Conservation (phyloP, 2,329 filamentous ascomycete species). For the Endothia cerciana region DNA sequence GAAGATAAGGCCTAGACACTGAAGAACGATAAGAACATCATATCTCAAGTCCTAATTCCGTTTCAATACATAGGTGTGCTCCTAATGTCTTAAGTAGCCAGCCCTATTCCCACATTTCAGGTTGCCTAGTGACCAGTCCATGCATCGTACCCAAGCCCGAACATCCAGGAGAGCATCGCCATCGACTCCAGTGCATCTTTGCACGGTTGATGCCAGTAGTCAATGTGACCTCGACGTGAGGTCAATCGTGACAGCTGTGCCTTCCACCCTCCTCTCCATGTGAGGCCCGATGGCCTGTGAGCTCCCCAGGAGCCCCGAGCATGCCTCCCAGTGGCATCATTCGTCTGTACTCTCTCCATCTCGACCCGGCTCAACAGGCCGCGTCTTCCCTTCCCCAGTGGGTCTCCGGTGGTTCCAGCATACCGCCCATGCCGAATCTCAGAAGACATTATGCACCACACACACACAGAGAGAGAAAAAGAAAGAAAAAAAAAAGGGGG, state of each 20-base stretch:
- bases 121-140: not conserved
- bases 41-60: not conserved
- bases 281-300: conserved; percentile 1
- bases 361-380: not conserved
- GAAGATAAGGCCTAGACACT: not conserved
- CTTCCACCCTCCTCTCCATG: conserved; percentile 8
- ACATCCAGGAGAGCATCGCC: not conserved
- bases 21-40: too few species aligned
- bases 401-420: not conserved
- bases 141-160: not conserved
- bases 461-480: too few species aligned
- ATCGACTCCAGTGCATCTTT: not conserved
- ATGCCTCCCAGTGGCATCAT: not conserved
- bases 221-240: too few species aligned
- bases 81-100: not conserved
- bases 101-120: conserved; percentile 10
- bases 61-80: not conserved
- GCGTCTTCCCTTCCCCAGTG: not conserved
- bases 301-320: conserved; percentile 24
- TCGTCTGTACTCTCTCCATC: not conserved
- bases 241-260: not conserved
- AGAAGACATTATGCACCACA: not conserved
- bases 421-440: too few species aligned
- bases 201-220: not conserved
- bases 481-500: too few species aligned